A percentile compares a stretch with the other conserved stretches of the same genome.
Evolutionary conservation across 2,329 filamentous ascomycete genomes (phyloP).

Genomic region (Emmonsiellopsis sp.): DNA sequence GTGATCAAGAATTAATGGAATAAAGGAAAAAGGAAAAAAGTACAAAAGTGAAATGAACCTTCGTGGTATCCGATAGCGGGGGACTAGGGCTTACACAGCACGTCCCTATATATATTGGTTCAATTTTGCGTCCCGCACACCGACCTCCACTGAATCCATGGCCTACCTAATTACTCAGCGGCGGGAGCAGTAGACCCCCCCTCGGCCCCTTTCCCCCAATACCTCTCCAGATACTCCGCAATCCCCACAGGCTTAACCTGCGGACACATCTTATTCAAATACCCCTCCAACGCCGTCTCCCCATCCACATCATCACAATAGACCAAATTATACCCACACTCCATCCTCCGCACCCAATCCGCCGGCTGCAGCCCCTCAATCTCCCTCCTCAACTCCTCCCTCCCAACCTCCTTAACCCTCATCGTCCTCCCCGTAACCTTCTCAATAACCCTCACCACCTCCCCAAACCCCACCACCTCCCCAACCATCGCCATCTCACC

Average conservation of each 20-base stretch:
- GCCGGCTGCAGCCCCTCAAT: neutral
- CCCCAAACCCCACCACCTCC: conserved; percentile 18
- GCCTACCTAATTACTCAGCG: no score
- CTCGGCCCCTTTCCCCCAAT: neutral
- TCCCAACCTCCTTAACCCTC: neutral
- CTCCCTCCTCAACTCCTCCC: neutral
- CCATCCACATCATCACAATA: conserved; percentile 2
- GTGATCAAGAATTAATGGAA: no score
- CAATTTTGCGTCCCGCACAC: no score
- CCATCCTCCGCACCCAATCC: neutral
- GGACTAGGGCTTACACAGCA: no score
- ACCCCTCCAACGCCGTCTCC: neutral
- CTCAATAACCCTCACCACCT: conserved; percentile 17
- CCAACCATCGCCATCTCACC: conserved; percentile 25
- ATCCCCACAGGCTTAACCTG: conserved; percentile 5
- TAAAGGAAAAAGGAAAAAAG: no score
- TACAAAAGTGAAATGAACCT: no score
- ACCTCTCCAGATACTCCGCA: conserved; percentile 4
- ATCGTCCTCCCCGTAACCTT: conserved; percentile 9
- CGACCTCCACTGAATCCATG: no score
- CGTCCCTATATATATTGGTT: no score
- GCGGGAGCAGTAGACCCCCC: no score
- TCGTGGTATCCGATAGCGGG: no score
- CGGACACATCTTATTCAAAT: conserved; percentile 7
- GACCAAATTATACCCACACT: conserved; percentile 2